These are phyloP conservation scores for Hymenoscyphus infarciens DNA, from an alignment of 2,329 filamentous ascomycete genomes.

Conservation along the genomic window DNA sequence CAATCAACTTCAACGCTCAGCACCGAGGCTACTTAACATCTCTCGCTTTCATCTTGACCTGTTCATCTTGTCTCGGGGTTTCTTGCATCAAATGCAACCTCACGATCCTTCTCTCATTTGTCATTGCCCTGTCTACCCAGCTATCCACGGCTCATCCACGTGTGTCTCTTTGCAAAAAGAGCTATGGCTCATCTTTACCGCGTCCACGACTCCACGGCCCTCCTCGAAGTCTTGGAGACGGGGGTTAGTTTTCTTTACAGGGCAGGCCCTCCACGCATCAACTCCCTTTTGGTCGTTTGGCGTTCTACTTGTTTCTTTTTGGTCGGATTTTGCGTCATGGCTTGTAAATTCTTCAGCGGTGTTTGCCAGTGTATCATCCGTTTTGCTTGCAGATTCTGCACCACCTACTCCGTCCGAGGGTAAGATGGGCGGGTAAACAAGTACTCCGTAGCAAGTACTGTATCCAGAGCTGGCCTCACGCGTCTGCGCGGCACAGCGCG, in stretches of 20 bases:
- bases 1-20: not conserved
- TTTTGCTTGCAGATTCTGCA: constrained; percentile 1
- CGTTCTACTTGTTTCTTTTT: not conserved
- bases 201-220: not conserved
- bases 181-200: not conserved
- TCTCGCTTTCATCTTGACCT: not conserved
- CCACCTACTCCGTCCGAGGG: not conserved
- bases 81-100: constrained; percentile 1
- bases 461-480: not conserved
- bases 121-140: not conserved
- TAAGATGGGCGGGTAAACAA: constrained; percentile 1
- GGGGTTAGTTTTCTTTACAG: not conserved
- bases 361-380: not conserved
- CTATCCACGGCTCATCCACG: not conserved
- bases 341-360: not conserved
- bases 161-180: not conserved
- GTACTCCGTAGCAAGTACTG: too few species aligned
- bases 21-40: not conserved
- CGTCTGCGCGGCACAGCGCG: constrained; percentile 8
- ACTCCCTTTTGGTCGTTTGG: not conserved
- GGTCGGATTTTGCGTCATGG: not conserved
- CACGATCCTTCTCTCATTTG: not conserved
- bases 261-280: not conserved
- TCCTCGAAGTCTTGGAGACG: not conserved
- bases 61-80: not conserved